Evolutionary conservation across 2,329 filamentous ascomycete species (phyloP), one percentile per base, ranked within the genome.

Genomic region (Pseudogymnoascus sp.): DNA sequence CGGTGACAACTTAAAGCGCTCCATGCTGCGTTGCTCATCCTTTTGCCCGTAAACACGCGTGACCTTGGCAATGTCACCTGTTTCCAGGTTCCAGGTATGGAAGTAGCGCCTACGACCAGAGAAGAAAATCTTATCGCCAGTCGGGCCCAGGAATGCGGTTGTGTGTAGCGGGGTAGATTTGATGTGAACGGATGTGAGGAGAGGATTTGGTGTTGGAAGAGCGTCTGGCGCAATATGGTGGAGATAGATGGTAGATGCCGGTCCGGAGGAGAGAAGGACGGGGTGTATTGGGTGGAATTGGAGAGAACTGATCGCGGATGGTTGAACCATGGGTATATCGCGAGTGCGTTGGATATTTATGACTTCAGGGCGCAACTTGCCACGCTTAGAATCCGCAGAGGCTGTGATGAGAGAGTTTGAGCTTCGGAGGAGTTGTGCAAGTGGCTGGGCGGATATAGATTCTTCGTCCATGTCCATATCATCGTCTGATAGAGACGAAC

Each of bases 201-300:
- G 86, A 7, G 93, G 95, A 74, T 97, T 96, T 17, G 92, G 90
- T 35, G 85, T 88, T 37, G 88, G 88, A 70, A 85, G 84, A 23
- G 88, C 88, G 61, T 84, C 85, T 46, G 88, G 89, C 40, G 89
- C 88, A 69, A 97, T 85, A 74, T 97, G 93, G 76, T 99, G 93
- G 53, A 99, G 83, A 74, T 89, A 92, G 62, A 97, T 82, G 4
- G 93, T 89, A 19, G 91, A 91, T 61, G 91, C 90, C 62, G 88
- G 88, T 65, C 93, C 95, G 11, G 92, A 91, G 23, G 95, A 96
- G 64, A 97, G 85, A 29, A 99, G 85, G 15, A 99, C 87, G 4
- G 95, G 91, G 72, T 92, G 89, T 68, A 87, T 82, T 31, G 93
- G 92, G 76, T 99, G 95, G 82, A 97, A 97, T 9, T 87, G 88